Percentiles rank a stretch among this genome's conserved stretches.
These are phyloP conservation scores for Populus hybrid DNA, from an alignment of 441 rosid species.

Conservation along the genomic window DNA sequence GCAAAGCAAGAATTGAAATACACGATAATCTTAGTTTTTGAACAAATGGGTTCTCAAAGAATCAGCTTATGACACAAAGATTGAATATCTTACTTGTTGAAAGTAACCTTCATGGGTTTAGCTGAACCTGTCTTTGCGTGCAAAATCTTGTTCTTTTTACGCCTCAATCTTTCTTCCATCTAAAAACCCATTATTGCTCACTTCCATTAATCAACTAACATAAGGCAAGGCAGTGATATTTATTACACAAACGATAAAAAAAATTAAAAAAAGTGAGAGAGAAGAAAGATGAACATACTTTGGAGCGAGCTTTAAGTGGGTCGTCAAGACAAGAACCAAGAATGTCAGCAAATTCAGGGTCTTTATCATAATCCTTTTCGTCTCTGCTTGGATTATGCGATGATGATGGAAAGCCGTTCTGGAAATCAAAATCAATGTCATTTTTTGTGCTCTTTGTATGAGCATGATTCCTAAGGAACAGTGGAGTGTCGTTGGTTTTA, in stretches of 20 bases:
- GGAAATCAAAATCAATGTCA: neutral
- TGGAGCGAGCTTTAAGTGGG: slow-evolving; percentile 69
- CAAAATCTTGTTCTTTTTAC: slow-evolving; percentile 68
- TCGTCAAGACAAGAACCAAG: slow-evolving; percentile 67
- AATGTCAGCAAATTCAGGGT: slow-evolving; percentile 69
- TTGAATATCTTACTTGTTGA: slow-evolving; percentile 65
- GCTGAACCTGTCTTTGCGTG: slow-evolving; percentile 83
- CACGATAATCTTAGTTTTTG: neutral
- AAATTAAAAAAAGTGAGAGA: neutral
- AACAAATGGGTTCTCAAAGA: neutral
- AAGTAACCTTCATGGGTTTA: slow-evolving; percentile 62
- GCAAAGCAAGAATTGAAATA: neutral
- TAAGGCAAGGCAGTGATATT: neutral
- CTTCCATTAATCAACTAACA: neutral
- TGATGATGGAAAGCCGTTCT: neutral
- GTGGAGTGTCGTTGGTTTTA: neutral
- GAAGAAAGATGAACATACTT: slow-evolving; percentile 33
- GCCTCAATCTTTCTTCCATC: slow-evolving; percentile 91
- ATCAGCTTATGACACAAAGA: neutral
- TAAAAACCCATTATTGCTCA: slow-evolving; percentile 23
- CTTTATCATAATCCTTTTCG: neutral
- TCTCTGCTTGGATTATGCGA: neutral
- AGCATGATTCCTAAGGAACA: neutral
- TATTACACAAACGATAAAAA: neutral
- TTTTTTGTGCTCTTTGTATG: neutral